Base-by-base conservation (phyloP, 768 basidiomycete species). In the Termitomyces sp. region DNA sequence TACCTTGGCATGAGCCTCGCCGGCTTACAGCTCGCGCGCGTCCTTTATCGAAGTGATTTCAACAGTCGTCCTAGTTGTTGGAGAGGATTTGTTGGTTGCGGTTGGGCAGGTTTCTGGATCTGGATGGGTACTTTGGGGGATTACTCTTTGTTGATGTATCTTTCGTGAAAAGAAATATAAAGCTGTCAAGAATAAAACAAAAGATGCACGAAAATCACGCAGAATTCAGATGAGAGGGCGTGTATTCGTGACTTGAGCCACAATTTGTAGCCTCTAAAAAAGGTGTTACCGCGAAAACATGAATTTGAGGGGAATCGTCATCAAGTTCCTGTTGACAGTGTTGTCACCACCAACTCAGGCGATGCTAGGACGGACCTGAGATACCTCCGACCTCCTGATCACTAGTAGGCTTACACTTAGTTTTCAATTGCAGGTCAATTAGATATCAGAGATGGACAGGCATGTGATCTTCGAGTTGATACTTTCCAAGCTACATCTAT, bases 71-170 rank as follows among this genome's bases (percentile, higher is more conserved):
- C 75, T 22, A 93, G 92, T 70, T 97, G 95, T 68, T 97, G 95
- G 95, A 81, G 80, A 60, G 91, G 91, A 6, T 99, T 99, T 59
- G 82, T 84, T 6, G 86, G 87, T 1, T 96, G 93, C 70, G 93
- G 93, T 0, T 93, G 88, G 87, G 77, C 89, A 27, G 95, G 95
- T 0, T 89, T 91, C 61, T 88, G 87, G 86, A 74, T 96, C 13
- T 95, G 90, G 91, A 82, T 84, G 72, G 95, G 94, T 10, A 80
- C 90, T 14, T 66, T 85, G 12, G 81, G 72, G 14, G 94, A 97
- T 72, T 94, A 93, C 67, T 61, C 67, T 9, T 55, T 74, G 22
- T 63, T 76, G 40, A 63, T 73, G 47, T 64, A 63, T 26, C 40
- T 54, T 32, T 70, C 59, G 53, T 56, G 42, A 47, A 34, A 56